These are phyloP conservation scores for Heterobasidion annosum DNA, from an alignment of 1,284 basidiomycete species.

Conservation along the genomic window DNA sequence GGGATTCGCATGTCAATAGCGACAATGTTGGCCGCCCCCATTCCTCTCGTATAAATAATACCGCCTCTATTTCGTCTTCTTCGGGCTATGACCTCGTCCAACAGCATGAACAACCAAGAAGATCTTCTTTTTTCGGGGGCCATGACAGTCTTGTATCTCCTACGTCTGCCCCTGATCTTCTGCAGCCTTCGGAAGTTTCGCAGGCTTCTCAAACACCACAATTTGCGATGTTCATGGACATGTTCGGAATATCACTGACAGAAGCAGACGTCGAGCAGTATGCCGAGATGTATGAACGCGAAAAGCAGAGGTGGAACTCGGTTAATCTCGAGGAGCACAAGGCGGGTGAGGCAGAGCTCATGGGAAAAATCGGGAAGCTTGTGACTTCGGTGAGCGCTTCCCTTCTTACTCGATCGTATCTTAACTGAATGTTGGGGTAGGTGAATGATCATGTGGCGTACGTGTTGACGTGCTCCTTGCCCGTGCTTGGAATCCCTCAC, in stretches of 20 bases:
- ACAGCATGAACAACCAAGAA: background rate
- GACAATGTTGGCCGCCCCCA: background rate
- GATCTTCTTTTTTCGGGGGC: background rate
- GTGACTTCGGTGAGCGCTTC: conserved; percentile 6
- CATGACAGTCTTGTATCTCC: background rate
- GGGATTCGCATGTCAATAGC: background rate
- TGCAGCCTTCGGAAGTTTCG: background rate
- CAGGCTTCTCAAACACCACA: background rate
- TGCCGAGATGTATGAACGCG: background rate
- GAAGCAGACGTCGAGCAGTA: background rate
- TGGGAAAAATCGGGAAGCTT: conserved; percentile 7
- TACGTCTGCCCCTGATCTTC: background rate
- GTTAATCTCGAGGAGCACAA: conserved; percentile 9
- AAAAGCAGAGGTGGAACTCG: background rate
- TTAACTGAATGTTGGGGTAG: background rate
- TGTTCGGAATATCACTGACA: background rate
- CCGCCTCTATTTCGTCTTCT: no score
- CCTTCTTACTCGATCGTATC: background rate
- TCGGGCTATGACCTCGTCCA: background rate
- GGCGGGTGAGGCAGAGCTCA: conserved; percentile 6
- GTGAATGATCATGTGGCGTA: conserved; percentile 11
- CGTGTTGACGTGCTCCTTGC: background rate
- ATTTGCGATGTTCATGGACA: background rate
- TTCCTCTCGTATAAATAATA: background rate
- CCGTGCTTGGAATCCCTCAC: background rate